Base-by-base conservation (phyloP, 805 yeast genomes). In the Pichia sporocuriosa region DNA sequence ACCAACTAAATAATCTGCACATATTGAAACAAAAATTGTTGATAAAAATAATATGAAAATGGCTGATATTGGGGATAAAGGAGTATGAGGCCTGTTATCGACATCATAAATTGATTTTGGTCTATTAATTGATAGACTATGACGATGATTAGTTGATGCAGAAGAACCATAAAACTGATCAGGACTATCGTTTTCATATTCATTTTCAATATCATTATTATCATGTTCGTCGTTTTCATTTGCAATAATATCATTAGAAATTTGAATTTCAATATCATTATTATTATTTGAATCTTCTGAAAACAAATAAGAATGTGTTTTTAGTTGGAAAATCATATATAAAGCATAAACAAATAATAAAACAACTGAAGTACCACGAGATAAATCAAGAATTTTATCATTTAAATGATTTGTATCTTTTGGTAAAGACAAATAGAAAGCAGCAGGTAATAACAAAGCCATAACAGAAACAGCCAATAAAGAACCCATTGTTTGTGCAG, bases 401-500 rank as follows among this genome's bases (percentile, higher is more conserved):
- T 58, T 58, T 19, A 57, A 39, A 22, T 51, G 41, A 10, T 52
- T 42, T 7, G 57, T 52, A 17, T 59, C 55, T 20, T 53, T 46
- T 5, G 78, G 90, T 47, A 85, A 64, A 6, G 89, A 73, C 6
- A 95, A 86, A 54, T 84, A 87, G 74, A 90, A 93, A 0, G 97
- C 97, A 4, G 98, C 97, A 3, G 98, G 98, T 39, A 93, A 80
- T 57, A 93, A 65, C 53, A 93, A 70, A 2, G 96, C 89, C 29
- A 93, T 82, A 36, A 93, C 81, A 3, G 96, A 85, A 43, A 93
- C 78, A 2, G 95, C 95, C 78, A 93, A 76, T 50, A 93, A 71
- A 1, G 97, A 88, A 26, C 88, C 77, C 98, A 93, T 93, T 7
- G 97, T 89, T 65, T 93, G 97, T 4, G 98, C 98, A 7, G 89